Evolutionary conservation across 371 early-diverging fungal genomes (phyloP), one percentile per base, ranked within the genome.

Genomic region (Mortierella sp.): DNA sequence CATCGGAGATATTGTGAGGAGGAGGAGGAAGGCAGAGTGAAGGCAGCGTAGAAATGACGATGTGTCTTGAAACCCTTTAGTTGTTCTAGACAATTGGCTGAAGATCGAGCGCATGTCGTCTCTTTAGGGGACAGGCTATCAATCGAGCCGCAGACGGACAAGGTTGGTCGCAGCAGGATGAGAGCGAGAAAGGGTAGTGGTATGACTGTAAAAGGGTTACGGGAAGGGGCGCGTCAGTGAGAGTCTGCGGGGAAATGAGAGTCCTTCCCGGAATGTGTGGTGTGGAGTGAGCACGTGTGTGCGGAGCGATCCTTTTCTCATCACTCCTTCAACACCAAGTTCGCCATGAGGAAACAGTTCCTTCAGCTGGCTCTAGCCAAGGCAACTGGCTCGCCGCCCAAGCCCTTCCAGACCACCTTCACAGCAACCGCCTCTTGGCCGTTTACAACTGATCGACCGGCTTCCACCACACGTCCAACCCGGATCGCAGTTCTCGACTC

Each of bases 401-500:
- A 61, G 26, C 49, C 76, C 12, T 74, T 74, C 54, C 76, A 74
- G 42, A 74, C 76, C 7, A 74, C 76, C 3, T 41, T 74, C 23
- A 69, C 69, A 5, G 46, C 76, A 3, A 64, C 61, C 19, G 57
- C 39, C 43, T 74, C 70, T 12, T 74, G 76, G 76, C 76, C 76
- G n/a, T 74, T 74, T 55, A 53, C 76, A 7, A 46, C 47, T 27
- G 70, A 74, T 45, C 54, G 76, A 3, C 65, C 74, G 0, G 53
- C 69, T 21, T 74, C 74, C 0, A 52, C 64, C 14, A 45, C 53
- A 3, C 61, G 62, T 4, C 69, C 70, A 0, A 55, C 61, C 24
- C 54, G 69, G 30, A 80, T 81, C 47, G 82, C 80, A 10, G 73
- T 90, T 16, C 81, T 90, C 10, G 90, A 90, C 62, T 84, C 89